A percentile compares a stretch with the other conserved stretches of the same genome.
Conservation (phyloP, 2,329 filamentous ascomycete species). For the Pseudogymnoascus sp. region DNA sequence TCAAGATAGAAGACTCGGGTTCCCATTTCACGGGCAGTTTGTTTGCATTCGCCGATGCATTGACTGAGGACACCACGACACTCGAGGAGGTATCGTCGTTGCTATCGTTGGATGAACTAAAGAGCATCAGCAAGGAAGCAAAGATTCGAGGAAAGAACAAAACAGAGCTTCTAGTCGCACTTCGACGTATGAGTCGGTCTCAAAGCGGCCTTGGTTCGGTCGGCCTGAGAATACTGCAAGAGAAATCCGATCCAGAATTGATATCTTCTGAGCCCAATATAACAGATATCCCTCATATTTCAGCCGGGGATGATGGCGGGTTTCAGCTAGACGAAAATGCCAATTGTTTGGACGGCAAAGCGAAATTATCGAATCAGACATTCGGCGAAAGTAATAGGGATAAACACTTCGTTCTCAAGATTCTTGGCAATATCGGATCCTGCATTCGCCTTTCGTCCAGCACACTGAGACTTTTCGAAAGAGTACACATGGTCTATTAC, state of each 20-base stretch:
- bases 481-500: conserved; percentile 94
- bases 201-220: conserved; percentile 69
- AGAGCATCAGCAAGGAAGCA: conserved; percentile 71
- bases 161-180: conserved; percentile 63
- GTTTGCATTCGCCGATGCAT: conserved; percentile 76
- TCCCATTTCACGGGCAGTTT: conserved; percentile 33
- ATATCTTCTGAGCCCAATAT: not conserved
- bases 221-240: conserved; percentile 50
- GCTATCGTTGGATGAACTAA: conserved; percentile 81
- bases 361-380: not conserved
- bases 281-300: not conserved
- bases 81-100: conserved; percentile 78
- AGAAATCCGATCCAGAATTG: not conserved
- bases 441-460: conserved; percentile 72
- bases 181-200: conserved; percentile 64
- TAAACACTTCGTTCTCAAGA: conserved; percentile 67
- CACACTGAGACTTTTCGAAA: conserved; percentile 75
- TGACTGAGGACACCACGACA: conserved; percentile 62
- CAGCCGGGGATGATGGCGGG: too few relatives aligned
- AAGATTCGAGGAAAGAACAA: conserved; percentile 88
- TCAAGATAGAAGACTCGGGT: conserved; percentile 12
- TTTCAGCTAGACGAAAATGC: not conserved
- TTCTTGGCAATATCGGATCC: conserved; percentile 67
- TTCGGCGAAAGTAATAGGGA: conserved; percentile 52
- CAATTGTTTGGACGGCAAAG: not conserved